Base-by-base conservation (phyloP, 2,329 filamentous ascomycete species). In the Paecilomyces variotii region DNA sequence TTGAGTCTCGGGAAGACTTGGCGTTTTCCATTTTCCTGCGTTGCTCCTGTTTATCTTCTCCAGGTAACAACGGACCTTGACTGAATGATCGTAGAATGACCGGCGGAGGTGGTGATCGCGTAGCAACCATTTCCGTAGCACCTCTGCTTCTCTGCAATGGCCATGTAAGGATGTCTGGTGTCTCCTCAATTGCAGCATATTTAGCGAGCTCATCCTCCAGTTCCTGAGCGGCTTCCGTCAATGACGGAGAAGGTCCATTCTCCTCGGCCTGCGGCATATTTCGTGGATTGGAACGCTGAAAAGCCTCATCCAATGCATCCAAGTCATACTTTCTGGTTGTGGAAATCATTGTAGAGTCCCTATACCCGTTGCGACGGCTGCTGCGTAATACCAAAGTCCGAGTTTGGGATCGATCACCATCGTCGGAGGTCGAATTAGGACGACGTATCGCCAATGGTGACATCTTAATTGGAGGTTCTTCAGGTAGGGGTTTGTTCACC, bases 401-500 rank as follows among this genome's bases (percentile, higher is more conserved):
- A 10, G 30, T 10, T 32, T 32, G 60, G 62, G 27, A 50, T 25
- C 52, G 45, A 60, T n/a, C 59, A 60, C 52, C 54, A 24, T 14
- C 53, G 30, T 32, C 7, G 30, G 30, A 32, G 19, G 45, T 24
- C 52, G 55, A 53, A 56, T 35, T 56, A 52, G 57, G 56, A 28
- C 58, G 65, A 24, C 66, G 68, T 45, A 68, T 62, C 7, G 65
- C 59, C 2, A 71, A 59, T n/a, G 71, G 72, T 4, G 65, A 62
- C 52, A 72, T 56, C 54, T 65, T 62, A 39, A 70, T 65, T 1
- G 66, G 63, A 27, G 75, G 75, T 25, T 72, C 72, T 4, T 69
- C 65, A 14, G 76, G 76, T 4, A 78, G 67, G 6, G 75, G 74
- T 55, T 78, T 78, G 56, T 76, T 74, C 57, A 64, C 71, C 24